These are phyloP conservation scores for Naganishia sp. DNA, from an alignment of 1,284 basidiomycete species.

Conservation along the genomic window DNA sequence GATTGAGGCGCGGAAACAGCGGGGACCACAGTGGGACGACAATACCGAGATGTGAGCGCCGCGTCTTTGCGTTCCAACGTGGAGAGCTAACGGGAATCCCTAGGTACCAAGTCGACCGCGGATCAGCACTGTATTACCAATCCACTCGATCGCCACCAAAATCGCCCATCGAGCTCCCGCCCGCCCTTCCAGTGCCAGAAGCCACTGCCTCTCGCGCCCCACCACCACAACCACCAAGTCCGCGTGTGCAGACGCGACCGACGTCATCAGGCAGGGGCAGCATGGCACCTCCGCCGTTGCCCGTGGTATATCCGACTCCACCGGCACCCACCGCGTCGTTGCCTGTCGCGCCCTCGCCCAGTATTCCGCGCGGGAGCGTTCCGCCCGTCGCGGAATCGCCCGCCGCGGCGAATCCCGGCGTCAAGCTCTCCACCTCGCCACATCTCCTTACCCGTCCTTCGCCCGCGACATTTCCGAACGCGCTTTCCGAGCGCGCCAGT, in stretches of 20 bases:
- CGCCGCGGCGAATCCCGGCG: background rate
- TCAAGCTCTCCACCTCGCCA: background rate
- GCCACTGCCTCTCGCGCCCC: background rate
- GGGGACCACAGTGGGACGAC: constrained; percentile 54
- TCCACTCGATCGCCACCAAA: constrained; percentile 34
- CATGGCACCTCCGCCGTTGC: constrained; percentile 9
- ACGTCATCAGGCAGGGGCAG: constrained; percentile 1
- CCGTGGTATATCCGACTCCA: background rate
- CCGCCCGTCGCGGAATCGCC: background rate
- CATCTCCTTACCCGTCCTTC: constrained; percentile 1
- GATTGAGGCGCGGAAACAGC: constrained; percentile 46
- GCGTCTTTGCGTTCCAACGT: background rate
- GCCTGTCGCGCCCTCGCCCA: background rate
- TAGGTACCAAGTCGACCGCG: constrained; percentile 44
- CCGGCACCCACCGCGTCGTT: no score
- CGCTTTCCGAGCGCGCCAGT: background rate
- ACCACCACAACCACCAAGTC: background rate
- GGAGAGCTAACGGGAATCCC: background rate
- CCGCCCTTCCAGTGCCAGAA: constrained; percentile 45
- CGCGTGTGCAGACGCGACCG: background rate
- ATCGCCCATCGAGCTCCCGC: constrained; percentile 28
- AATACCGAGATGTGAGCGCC: constrained; percentile 44
- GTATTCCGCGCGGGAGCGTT: background rate
- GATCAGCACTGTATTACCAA: constrained; percentile 46
- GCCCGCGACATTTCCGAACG: background rate